Base-by-base conservation (phyloP, 345 rosid genomes). In the Angophora floribunda region DNA sequence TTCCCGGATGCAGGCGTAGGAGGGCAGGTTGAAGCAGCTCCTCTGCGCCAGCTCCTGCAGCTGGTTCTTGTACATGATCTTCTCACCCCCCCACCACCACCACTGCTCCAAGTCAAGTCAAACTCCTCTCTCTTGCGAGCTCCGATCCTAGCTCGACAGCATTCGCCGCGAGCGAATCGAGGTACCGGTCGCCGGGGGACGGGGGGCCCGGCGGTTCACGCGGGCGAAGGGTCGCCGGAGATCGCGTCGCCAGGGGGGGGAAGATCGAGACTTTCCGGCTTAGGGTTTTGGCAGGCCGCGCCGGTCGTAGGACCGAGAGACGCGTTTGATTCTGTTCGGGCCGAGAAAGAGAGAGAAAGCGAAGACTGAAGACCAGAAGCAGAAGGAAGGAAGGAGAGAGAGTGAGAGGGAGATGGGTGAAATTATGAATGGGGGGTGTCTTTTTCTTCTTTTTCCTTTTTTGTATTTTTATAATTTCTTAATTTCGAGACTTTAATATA, bases 41-140 rank as follows among this genome's bases (percentile, higher is more conserved):
- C 99, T 93, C 94, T 97, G 99, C 88, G 99, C 99, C 92, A 98
- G 96, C 99, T 98, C 99, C 88, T 98, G 99, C n/a, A 98, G 95
- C 98, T 98, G 99, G 93, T 98, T 98, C 97, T 98, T 98, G 91
- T 98, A 98, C 99, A 98, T 98, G 92, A 92, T 50, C 52, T 49
- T 70, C 24, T 52, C 70, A 24, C 36, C 63, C 52, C 85, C 8
- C 78, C 32, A 28, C 67, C 67, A 7, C 32, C 53, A 14, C 65
- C 67, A 1, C 32, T 59, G 36, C 49, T 55, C n/a, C 26, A 13
- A 30, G 47, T 47, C 88, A 30, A 61, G 61, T 55, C 61, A 55
- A 36, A 49, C 45, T n/a, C 59, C 36, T 41, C 85, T 55, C 22
- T 49, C 84, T 41, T 7, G 45, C 84, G 26, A 9, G 80, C 45